These are phyloP conservation scores for Colletotrichum theobromicola DNA, from an alignment of 2,329 filamentous ascomycete genomes.

Conservation along the genomic window DNA sequence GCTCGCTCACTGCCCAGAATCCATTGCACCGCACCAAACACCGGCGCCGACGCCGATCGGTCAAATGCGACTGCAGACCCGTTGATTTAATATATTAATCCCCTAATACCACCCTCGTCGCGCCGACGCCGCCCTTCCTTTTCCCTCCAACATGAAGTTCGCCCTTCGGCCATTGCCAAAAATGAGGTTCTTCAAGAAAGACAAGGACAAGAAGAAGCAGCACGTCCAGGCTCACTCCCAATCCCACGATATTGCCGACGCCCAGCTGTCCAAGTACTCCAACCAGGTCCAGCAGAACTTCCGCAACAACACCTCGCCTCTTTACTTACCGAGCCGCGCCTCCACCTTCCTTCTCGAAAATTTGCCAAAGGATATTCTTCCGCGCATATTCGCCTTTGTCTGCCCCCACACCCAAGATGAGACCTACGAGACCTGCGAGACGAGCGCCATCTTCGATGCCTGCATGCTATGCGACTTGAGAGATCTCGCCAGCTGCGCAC, in stretches of 20 bases:
- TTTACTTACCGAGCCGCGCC: slow-evolving; percentile 40
- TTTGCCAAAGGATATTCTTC: slow-evolving; percentile 73
- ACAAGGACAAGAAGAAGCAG: slow-evolving; percentile 25
- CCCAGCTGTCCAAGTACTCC: slow-evolving; percentile 17
- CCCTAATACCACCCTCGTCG: slow-evolving; percentile 5
- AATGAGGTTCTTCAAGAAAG: slow-evolving; percentile 20
- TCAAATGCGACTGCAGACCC: slow-evolving; percentile 10
- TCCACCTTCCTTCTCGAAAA: slow-evolving; percentile 51
- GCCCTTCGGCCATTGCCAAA: slow-evolving; percentile 20
- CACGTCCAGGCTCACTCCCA: slow-evolving; percentile 2
- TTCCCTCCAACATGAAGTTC: slow-evolving; percentile 15
- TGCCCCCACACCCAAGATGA: slow-evolving; percentile 84
- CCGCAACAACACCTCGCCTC: slow-evolving; percentile 10
- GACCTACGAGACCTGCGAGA: slow-evolving; percentile 82
- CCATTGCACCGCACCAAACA: background rate
- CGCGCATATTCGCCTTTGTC: slow-evolving; percentile 79
- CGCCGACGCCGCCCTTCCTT: background rate
- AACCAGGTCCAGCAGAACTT: slow-evolving; percentile 18
- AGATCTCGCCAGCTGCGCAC: slow-evolving; percentile 81
- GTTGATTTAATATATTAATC: slow-evolving; percentile 19
- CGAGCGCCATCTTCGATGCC: slow-evolving; percentile 76
- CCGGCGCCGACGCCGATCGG: slow-evolving; percentile 11
- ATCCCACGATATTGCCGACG: slow-evolving; percentile 7
- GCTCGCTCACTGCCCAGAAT: background rate
- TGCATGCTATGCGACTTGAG: slow-evolving; percentile 96